These are phyloP conservation scores for Cystofilobasidium bisporidii DNA, from an alignment of 768 basidiomycete genomes.

Conservation along the genomic window DNA sequence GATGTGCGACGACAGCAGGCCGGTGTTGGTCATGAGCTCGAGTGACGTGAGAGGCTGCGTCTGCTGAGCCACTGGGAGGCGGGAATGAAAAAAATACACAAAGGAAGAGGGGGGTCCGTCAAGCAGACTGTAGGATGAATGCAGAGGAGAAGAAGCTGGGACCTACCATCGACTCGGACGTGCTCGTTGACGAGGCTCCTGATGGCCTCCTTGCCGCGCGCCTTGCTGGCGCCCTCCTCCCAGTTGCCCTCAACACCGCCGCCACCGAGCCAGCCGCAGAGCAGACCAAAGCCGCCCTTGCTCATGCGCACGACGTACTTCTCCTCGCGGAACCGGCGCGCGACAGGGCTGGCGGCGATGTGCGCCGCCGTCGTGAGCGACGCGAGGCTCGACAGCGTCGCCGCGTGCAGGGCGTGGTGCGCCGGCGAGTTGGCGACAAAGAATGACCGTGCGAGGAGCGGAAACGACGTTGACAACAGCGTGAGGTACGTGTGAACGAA, in stretches of 20 bases:
- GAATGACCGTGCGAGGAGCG: conserved; percentile 57
- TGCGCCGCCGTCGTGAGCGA: conserved; percentile 73
- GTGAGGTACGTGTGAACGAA: conserved; percentile 97
- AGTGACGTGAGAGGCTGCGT: conserved; percentile 46
- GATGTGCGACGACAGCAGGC: conserved; percentile 64
- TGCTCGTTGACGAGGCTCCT: conserved; percentile 92
- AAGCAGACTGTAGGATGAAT: neutral
- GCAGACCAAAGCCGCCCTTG: conserved; percentile 77
- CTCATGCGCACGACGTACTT: conserved; percentile 86
- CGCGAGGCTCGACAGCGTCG: conserved; percentile 65
- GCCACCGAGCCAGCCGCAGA: conserved; percentile 94
- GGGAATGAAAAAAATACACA: too few relatives aligned
- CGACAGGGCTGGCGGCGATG: conserved; percentile 69
- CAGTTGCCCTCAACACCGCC: conserved; percentile 58
- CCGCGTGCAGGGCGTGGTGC: conserved; percentile 55
- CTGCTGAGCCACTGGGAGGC: conserved; percentile 54
- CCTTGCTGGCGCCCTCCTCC: conserved; percentile 73
- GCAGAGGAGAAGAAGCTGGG: too few relatives aligned
- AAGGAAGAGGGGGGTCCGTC: too few relatives aligned
- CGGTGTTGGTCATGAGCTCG: conserved; percentile 45
- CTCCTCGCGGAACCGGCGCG: conserved; percentile 75
- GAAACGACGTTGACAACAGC: conserved; percentile 78
- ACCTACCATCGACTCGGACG: conserved; percentile 74
- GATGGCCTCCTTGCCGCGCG: conserved; percentile 77
- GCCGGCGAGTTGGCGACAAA: conserved; percentile 60